These are phyloP conservation scores for Combretum micranthum DNA, from an alignment of 345 rosid genomes.

Conservation along the genomic window DNA sequence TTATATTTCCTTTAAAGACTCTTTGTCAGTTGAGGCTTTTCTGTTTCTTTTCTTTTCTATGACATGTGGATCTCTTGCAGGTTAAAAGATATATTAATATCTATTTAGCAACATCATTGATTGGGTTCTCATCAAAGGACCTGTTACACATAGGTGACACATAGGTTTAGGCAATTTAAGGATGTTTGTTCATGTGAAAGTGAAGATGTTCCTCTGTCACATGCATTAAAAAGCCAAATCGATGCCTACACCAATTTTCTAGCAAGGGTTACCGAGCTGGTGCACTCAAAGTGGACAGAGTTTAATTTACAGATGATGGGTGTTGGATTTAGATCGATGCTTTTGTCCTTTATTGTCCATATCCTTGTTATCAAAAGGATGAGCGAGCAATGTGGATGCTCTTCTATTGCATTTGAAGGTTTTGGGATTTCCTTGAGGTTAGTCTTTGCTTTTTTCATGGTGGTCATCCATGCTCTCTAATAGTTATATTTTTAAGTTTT, in stretches of 20 bases:
- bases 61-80: conserved; percentile 24
- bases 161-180: conserved; percentile 36
- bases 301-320: conserved; percentile 78
- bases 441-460: conserved; percentile 34
- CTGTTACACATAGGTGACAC: conserved; percentile 41
- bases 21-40: background rate
- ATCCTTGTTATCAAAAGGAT: conserved; percentile 33
- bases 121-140: conserved; percentile 93
- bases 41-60: conserved; percentile 6
- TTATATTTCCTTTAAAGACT: background rate
- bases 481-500: conserved; percentile 78
- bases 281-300: conserved; percentile 94
- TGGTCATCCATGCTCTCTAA: conserved; percentile 75
- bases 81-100: conserved; percentile 87
- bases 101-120: conserved; percentile 78
- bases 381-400: conserved; percentile 17
- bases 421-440: conserved; percentile 36
- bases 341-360: conserved; percentile 46
- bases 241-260: conserved; percentile 54
- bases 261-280: conserved; percentile 63
- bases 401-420: conserved; percentile 21
- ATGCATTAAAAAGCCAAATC: conserved; percentile 44
- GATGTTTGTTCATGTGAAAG: conserved; percentile 18
- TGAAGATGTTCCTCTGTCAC: conserved; percentile 20
- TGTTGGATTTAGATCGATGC: conserved; percentile 58